Percentiles rank a stretch among this genome's conserved stretches.
These are phyloP conservation scores for Dendrobium officinale DNA, from an alignment of 106 monocot genomes.

Conservation along the genomic window DNA sequence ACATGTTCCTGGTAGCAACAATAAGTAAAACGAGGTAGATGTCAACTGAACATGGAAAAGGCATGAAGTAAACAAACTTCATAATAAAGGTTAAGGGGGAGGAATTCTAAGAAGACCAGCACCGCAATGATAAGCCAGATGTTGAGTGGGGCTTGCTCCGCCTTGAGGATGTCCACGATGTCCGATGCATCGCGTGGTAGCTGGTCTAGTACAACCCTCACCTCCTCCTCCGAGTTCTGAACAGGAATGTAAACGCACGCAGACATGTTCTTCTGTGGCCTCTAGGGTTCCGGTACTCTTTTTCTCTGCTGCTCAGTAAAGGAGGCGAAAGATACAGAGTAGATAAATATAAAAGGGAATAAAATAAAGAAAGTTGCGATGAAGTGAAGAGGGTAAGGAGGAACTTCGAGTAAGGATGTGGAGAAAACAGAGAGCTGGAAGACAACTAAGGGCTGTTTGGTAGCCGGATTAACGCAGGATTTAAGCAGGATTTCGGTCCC, in stretches of 20 bases:
- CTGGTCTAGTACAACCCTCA: constrained; percentile 83
- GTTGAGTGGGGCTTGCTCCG: constrained; percentile 93
- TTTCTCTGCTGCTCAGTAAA: neutral
- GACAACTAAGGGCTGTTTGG: no score
- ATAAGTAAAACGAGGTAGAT: neutral
- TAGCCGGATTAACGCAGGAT: no score
- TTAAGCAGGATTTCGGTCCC: no score
- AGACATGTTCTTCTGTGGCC: constrained; percentile 5
- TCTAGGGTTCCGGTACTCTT: constrained; percentile 2
- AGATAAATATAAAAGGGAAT: no score
- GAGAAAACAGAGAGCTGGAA: no score
- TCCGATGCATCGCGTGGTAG: constrained; percentile 89
- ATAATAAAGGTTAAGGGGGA: neutral
- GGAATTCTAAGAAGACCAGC: neutral
- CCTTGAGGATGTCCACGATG: constrained; percentile 94
- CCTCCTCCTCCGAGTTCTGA: constrained; percentile 92
- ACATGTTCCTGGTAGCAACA: neutral
- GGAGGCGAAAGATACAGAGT: no score
- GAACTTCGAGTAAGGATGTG: no score
- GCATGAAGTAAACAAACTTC: neutral
- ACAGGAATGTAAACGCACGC: constrained; percentile 84
- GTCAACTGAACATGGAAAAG: neutral
- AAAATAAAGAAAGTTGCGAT: no score
- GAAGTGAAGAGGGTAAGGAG: no score
- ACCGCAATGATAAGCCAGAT: constrained; percentile 98